Percentiles rank a stretch among this genome's conserved stretches.
Evolutionary conservation across 2,329 filamentous ascomycete genomes (phyloP).

Genomic region (Grosmannia huntii): DNA sequence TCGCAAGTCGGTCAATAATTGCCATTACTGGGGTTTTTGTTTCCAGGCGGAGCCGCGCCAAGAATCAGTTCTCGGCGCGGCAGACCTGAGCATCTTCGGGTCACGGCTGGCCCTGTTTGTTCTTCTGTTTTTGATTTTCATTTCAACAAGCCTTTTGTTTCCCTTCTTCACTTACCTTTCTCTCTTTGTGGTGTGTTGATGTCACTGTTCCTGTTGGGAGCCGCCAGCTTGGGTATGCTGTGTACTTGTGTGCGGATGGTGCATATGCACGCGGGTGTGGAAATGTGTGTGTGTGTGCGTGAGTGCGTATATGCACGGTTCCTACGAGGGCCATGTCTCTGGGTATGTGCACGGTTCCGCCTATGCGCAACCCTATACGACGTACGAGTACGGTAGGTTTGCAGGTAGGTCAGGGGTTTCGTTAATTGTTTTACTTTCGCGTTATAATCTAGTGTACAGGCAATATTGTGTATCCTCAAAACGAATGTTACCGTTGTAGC

Average conservation of each 20-base stretch:
- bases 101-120: neutral
- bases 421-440: neutral
- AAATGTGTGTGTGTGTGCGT: neutral
- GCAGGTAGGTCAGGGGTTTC: neutral
- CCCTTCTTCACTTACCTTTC: neutral
- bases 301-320: neutral
- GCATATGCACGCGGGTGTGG: neutral
- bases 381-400: neutral
- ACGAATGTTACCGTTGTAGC: neutral
- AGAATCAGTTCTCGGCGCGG: neutral
- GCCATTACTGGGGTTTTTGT: neutral
- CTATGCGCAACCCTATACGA: neutral
- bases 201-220: neutral
- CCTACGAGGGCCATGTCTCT: neutral
- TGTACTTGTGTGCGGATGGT: neutral
- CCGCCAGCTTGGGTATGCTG: neutral
- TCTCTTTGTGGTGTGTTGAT: neutral
- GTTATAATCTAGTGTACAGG: neutral
- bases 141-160: neutral
- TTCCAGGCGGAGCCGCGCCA: neutral
- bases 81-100: neutral
- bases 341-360: neutral
- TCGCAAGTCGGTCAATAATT: neutral
- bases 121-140: neutral
- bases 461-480: neutral